These are phyloP conservation scores for Russula compacta DNA, from an alignment of 768 basidiomycete genomes.

Conservation along the genomic window DNA sequence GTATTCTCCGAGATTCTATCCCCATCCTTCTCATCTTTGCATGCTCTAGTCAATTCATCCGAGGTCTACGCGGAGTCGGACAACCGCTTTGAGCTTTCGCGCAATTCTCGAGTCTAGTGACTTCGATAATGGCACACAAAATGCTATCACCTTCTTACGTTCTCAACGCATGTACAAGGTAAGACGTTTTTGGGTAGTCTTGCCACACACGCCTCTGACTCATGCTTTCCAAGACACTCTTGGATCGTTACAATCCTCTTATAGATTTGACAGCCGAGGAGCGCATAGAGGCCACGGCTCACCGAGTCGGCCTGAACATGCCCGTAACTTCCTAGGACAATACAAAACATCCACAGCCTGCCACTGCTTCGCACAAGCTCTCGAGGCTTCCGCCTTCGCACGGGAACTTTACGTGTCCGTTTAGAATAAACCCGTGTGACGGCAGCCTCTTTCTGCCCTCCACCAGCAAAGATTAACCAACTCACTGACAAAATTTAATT, in stretches of 20 bases:
- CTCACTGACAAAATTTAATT: neutral
- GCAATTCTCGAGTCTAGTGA: constrained; percentile 35
- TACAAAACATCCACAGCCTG: neutral
- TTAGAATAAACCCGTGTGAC: neutral
- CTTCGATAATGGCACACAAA: constrained; percentile 44
- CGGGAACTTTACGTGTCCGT: neutral
- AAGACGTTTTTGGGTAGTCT: constrained; percentile 17
- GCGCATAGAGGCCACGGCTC: constrained; percentile 74
- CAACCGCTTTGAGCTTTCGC: constrained; percentile 45
- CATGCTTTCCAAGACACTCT: constrained; percentile 42
- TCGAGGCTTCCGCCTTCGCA: neutral
- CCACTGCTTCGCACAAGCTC: neutral
- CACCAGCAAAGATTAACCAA: neutral
- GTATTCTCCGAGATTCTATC: constrained; percentile 22
- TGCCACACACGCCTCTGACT: neutral
- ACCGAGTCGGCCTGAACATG: constrained; percentile 81
- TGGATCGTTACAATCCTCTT: constrained; percentile 84
- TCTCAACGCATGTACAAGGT: constrained; percentile 77
- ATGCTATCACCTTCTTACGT: constrained; percentile 55
- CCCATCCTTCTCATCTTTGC: neutral
- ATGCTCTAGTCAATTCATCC: constrained; percentile 31
- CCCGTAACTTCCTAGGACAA: constrained; percentile 39
- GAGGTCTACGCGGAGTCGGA: constrained; percentile 31
- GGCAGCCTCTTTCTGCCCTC: neutral
- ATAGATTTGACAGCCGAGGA: constrained; percentile 73